Evolutionary conservation across 2,329 filamentous ascomycete species (phyloP).

Genomic region (Claviceps purpurea): DNA sequence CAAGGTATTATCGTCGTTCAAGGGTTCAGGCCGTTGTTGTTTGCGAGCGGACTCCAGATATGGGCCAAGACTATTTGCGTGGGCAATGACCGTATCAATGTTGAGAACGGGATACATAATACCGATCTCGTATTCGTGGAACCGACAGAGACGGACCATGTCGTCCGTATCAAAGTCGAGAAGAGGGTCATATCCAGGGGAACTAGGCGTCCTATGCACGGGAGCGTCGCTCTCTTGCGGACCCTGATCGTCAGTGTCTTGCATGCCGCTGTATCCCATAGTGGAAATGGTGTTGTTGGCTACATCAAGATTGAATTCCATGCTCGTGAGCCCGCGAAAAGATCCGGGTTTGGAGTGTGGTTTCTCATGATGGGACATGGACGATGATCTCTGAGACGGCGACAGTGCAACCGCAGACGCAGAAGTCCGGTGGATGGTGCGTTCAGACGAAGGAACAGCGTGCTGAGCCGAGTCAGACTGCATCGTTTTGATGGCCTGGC

Average conservation of each 20-base stretch:
- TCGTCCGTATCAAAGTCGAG: constrained; percentile 69
- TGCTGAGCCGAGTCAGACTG: constrained; percentile 37
- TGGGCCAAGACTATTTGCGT: constrained; percentile 55
- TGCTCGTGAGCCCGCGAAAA: constrained; percentile 78
- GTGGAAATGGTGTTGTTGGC: constrained; percentile 77
- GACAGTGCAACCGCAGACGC: constrained; percentile 24
- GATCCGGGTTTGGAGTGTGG: constrained; percentile 43
- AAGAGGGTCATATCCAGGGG: constrained; percentile 53
- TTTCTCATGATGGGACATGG: constrained; percentile 27
- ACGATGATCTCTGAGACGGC: constrained; percentile 27
- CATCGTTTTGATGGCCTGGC: constrained; percentile 55
- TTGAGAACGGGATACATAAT: constrained; percentile 84
- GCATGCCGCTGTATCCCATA: constrained; percentile 66
- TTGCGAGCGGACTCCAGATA: constrained; percentile 49
- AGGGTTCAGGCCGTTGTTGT: constrained; percentile 20
- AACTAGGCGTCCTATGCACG: constrained; percentile 10
- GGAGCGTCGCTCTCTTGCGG: constrained; percentile 10
- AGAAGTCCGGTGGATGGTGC: constrained; percentile 21
- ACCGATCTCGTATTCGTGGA: constrained; percentile 83
- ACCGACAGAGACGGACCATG: constrained; percentile 60
- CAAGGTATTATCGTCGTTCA: constrained; percentile 44
- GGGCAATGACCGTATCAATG: constrained; percentile 55
- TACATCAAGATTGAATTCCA: constrained; percentile 72
- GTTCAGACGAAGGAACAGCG: constrained; percentile 29
- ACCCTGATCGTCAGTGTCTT: constrained; percentile 49